Evolutionary conservation across 441 rosid genomes (phyloP), one percentile per base, ranked within the genome.

Genomic region (Populus tomentosa): DNA sequence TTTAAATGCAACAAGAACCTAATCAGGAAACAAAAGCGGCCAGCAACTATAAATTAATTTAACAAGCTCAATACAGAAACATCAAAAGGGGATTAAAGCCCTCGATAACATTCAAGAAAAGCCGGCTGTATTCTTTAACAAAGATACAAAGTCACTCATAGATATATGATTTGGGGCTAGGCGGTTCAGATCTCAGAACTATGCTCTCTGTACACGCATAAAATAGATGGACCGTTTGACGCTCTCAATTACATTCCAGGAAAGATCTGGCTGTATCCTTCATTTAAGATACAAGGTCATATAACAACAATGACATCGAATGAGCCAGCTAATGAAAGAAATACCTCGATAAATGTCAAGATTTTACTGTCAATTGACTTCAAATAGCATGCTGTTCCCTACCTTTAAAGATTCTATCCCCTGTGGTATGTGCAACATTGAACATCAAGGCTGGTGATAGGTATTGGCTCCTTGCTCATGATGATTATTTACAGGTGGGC

Each of bases 371-470:
- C 64, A 74, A 50, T 14, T 50, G 56, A 50, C 56, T 50, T 16
- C 56, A 50, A 71, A 72, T 16, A 72, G 71, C 18, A 62, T 33
- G 4, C 20, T n/a, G 28, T 21, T 2, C 76, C 33, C 66, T 65
- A 38, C 62, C 36, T 72, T 13, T 36, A 36, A 10, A 67, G 56
- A 50, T 3, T 70, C 50, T 42, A 18, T 21, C 18, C 46, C 70
- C 32, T 40, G 32, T 50, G 9, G 42, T 74, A 26, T 64, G 42
- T 75, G 46, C 23, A 24, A 26, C 20, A 30, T 72, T 10, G 46
- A 26, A 69, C 73, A 83, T 88, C 84, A 92, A 73, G 89, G 91
- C 87, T 87, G 94, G 63, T 88, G 86, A 84, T 85, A 89, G 23
- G 89, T 40, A 72, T 77, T 80, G 3, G 77, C 36, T 77, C 88